These are phyloP conservation scores for Xerocomellus intermedius DNA, from an alignment of 768 basidiomycete genomes.

Conservation along the genomic window DNA sequence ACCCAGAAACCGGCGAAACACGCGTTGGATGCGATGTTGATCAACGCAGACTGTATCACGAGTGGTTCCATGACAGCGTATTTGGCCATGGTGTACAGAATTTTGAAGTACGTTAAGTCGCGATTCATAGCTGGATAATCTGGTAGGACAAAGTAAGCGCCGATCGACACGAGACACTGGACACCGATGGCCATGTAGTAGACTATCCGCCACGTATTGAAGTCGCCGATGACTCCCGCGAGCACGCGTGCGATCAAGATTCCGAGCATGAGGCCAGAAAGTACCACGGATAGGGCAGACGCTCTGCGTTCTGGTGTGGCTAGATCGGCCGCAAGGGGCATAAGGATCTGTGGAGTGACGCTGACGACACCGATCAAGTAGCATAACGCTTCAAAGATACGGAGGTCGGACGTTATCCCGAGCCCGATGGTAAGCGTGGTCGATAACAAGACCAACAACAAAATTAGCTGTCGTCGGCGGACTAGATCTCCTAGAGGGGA, in stretches of 20 bases:
- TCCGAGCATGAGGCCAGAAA: conserved; percentile 68
- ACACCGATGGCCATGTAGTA: conserved; percentile 78
- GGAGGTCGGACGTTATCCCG: conserved; percentile 56
- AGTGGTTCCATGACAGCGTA: conserved; percentile 76
- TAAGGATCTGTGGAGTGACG: conserved; percentile 74
- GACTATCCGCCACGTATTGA: conserved; percentile 66
- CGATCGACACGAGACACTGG: conserved; percentile 55
- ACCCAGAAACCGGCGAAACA: conserved; percentile 68
- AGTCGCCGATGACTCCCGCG: conserved; percentile 73
- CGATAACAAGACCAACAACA: conserved; percentile 54
- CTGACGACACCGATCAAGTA: conserved; percentile 70
- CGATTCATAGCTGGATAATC: conserved; percentile 80
- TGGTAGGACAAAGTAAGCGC: conserved; percentile 67
- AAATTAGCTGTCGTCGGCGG: conserved; percentile 67
- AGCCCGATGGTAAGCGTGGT: conserved; percentile 68
- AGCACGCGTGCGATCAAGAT: conserved; percentile 73
- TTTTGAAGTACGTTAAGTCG: conserved; percentile 61
- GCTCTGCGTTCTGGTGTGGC: conserved; percentile 73
- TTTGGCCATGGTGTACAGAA: conserved; percentile 75
- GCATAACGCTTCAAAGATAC: conserved; percentile 61
- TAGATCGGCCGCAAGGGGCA: conserved; percentile 79
- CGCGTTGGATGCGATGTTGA: conserved; percentile 59
- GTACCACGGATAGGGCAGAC: conserved; percentile 71
- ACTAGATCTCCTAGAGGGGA: conserved; percentile 84
- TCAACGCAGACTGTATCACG: conserved; percentile 64